A percentile compares a stretch with the other conserved stretches of the same genome.
These are phyloP conservation scores for Boletus subcaerulescens DNA, from an alignment of 768 basidiomycete genomes.

Conservation along the genomic window DNA sequence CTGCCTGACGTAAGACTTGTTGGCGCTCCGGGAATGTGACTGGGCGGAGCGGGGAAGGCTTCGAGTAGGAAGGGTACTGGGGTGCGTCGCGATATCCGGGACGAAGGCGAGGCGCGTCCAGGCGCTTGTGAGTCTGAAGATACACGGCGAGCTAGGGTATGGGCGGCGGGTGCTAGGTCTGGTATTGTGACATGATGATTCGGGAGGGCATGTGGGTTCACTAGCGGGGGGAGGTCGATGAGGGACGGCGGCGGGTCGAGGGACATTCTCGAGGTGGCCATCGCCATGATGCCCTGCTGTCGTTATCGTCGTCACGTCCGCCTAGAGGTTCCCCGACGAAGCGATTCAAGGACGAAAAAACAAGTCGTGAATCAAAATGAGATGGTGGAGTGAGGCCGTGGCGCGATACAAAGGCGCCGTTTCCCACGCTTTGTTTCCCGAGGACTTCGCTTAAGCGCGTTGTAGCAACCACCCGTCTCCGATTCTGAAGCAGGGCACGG, in stretches of 20 bases:
- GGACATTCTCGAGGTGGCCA: conserved; percentile 15
- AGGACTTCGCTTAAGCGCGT: conserved; percentile 15
- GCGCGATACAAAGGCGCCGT: conserved; percentile 12
- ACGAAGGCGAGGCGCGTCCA: conserved; percentile 25
- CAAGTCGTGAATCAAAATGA: conserved; percentile 16
- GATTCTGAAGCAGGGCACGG: background rate
- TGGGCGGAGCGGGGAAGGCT: conserved; percentile 37
- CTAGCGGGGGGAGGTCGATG: conserved; percentile 10
- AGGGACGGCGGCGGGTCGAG: conserved; percentile 9
- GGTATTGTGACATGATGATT: conserved; percentile 10
- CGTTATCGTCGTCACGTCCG: conserved; percentile 13
- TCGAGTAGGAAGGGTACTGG: conserved; percentile 36
- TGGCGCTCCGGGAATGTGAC: conserved; percentile 31
- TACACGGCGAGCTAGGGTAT: conserved; percentile 16
- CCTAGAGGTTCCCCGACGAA: conserved; percentile 6
- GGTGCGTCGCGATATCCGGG: conserved; percentile 29
- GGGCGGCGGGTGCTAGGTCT: conserved; percentile 10
- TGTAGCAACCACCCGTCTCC: conserved; percentile 2
- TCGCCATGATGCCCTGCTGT: conserved; percentile 15
- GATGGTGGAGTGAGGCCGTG: conserved; percentile 7
- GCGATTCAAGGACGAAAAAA: conserved; percentile 17
- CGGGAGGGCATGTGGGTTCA: conserved; percentile 13
- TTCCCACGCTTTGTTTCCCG: conserved; percentile 25
- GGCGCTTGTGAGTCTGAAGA: conserved; percentile 26
- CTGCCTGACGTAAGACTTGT: background rate